phyloP scores from a whole-genome alignment of 1,139 yeast genomes.

The Yamadazyma pseudoaaseri region DNA sequence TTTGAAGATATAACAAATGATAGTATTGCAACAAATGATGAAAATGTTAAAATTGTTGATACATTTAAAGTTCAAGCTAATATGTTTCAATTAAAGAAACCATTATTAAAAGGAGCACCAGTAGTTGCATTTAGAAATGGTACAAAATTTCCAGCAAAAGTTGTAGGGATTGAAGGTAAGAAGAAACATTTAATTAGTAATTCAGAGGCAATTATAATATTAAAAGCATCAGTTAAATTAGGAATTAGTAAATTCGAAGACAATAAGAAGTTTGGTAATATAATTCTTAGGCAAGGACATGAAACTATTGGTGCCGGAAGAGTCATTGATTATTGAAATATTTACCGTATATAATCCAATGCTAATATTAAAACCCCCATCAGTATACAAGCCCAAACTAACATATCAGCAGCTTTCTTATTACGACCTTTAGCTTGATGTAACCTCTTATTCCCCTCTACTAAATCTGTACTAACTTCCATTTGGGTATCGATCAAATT shows the following conservation, averaged over 20 bases:
- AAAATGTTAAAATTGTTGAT: slow-evolving; percentile 46
- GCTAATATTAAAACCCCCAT: slow-evolving; percentile 63
- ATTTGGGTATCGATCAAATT: slow-evolving; percentile 69
- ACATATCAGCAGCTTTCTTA: slow-evolving; percentile 66
- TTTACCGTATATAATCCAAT: slow-evolving; percentile 55
- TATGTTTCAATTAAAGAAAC: slow-evolving; percentile 70
- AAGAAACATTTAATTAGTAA: slow-evolving; percentile 69
- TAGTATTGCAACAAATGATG: slow-evolving; percentile 55
- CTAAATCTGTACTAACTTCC: slow-evolving; percentile 65
- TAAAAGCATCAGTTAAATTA: neutral
- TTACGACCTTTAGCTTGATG: slow-evolving; percentile 70
- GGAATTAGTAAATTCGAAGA: slow-evolving; percentile 64
- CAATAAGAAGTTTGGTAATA: slow-evolving; percentile 69
- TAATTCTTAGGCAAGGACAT: slow-evolving; percentile 86
- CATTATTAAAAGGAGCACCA: slow-evolving; percentile 81
- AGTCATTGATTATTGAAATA: slow-evolving; percentile 26
- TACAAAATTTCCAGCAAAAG: slow-evolving; percentile 70
- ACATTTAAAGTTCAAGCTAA: slow-evolving; percentile 56
- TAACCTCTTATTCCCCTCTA: slow-evolving; percentile 72
- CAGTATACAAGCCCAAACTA: slow-evolving; percentile 58
- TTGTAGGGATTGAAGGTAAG: slow-evolving; percentile 46
- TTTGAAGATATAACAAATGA: slow-evolving; percentile 58
- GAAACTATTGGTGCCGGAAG: slow-evolving; percentile 86
- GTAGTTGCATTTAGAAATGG: slow-evolving; percentile 82
- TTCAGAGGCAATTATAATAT: slow-evolving; percentile 50